Conservation (phyloP, 2,329 filamentous ascomycete species). For the Diaporthe velutina region DNA sequence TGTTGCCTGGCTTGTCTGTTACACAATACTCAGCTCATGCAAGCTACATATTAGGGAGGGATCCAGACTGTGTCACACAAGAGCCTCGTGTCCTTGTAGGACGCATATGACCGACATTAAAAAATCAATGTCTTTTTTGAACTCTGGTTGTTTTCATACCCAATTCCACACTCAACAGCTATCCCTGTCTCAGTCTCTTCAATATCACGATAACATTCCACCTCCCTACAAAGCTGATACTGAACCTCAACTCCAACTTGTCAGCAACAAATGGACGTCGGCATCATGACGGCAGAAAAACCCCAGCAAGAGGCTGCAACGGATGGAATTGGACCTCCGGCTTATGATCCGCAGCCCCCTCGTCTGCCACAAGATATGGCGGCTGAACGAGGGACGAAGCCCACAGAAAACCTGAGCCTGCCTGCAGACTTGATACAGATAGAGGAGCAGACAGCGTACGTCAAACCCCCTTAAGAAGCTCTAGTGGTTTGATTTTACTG, state of each 20-base stretch:
- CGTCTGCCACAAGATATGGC: background rate
- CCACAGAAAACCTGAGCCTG: background rate
- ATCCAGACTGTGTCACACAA: background rate
- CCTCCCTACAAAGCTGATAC: background rate
- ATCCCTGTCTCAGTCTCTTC: background rate
- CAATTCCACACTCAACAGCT: background rate
- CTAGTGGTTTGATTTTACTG: background rate
- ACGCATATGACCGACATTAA: background rate
- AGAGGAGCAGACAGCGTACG: background rate
- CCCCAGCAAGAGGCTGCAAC: background rate
- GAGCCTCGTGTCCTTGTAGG: background rate
- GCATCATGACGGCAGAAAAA: background rate
- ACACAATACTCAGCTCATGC: background rate
- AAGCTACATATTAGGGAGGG: background rate
- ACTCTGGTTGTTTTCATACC: background rate
- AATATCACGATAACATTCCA: background rate
- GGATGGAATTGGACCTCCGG: background rate
- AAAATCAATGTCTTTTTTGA: background rate
- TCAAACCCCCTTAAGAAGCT: background rate
- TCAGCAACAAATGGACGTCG: background rate
- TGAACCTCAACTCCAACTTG: background rate
- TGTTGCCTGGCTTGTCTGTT: slow-evolving; percentile 5
- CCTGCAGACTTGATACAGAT: slow-evolving; percentile 7
- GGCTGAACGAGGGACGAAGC: background rate
- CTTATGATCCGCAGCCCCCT: background rate